Percentiles rank a stretch among this genome's conserved stretches.
These are phyloP conservation scores for Neonectria ditissima DNA, from an alignment of 2,329 filamentous ascomycete genomes.

Conservation along the genomic window DNA sequence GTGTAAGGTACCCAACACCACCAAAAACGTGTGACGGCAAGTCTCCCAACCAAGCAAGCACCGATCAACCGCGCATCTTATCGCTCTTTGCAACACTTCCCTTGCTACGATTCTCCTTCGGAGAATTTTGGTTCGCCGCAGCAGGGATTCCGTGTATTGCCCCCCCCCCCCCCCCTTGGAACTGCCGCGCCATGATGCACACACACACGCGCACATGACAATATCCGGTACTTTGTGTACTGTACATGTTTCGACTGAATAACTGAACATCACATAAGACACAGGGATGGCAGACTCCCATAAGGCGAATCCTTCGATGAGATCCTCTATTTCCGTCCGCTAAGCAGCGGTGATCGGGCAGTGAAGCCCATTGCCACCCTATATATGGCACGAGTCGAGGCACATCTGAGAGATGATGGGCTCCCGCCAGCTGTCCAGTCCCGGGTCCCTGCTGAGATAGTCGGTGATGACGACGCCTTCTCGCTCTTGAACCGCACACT, in stretches of 20 bases:
- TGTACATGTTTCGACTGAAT: too few relatives aligned
- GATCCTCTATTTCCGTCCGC: neutral
- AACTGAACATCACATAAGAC: neutral
- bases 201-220: neutral
- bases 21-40: neutral
- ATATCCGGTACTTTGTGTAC: neutral
- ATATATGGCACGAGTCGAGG: neutral
- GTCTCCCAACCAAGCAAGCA: neutral
- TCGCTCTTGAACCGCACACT: neutral
- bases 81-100: neutral
- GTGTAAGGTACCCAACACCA: neutral
- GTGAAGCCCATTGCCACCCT: neutral
- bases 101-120: neutral
- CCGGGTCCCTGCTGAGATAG: neutral
- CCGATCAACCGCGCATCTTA: neutral
- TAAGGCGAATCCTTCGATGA: neutral
- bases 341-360: neutral
- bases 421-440: neutral
- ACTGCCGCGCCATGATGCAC: neutral
- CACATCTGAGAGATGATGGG: neutral
- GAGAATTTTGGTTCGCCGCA: neutral
- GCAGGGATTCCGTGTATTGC: neutral
- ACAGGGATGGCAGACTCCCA: neutral
- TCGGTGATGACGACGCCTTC: neutral
- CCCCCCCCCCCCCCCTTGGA: neutral